Conservation (phyloP, 345 rosid species). For the Excoecaria cochinchinensis region DNA sequence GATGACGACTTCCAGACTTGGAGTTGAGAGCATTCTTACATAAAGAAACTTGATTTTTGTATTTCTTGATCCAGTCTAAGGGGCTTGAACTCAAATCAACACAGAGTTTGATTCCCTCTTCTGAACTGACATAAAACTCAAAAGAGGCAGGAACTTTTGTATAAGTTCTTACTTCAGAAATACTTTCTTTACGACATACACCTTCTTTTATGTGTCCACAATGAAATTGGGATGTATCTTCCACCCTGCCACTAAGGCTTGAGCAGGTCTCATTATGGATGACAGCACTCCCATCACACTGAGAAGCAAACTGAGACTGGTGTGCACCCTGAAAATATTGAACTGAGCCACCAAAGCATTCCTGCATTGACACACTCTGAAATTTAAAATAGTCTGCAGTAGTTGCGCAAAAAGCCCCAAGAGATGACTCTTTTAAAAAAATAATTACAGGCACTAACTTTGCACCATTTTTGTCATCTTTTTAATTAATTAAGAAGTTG, state of each 20-base stretch:
- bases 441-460: not conserved
- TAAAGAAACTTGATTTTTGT: slow-evolving; percentile 52
- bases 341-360: slow-evolving; percentile 29
- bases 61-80: slow-evolving; percentile 64
- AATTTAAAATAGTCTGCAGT: not conserved
- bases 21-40: slow-evolving; percentile 38
- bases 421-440: not conserved
- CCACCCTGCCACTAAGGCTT: slow-evolving; percentile 26
- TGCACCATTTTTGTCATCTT: not conserved
- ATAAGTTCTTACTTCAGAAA: slow-evolving; percentile 19
- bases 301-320: slow-evolving; percentile 29
- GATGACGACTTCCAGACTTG: slow-evolving; percentile 41
- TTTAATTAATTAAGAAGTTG: not conserved
- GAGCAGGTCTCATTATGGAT: slow-evolving; percentile 24
- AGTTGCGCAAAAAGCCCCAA: not conserved
- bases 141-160: slow-evolving; percentile 45
- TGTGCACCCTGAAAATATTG: slow-evolving; percentile 21
- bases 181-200: slow-evolving; percentile 33
- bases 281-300: slow-evolving; percentile 23
- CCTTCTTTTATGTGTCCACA: slow-evolving; percentile 27
- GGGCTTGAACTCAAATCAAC: slow-evolving; percentile 71
- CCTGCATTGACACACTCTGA: slow-evolving; percentile 33
- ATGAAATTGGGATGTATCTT: slow-evolving; percentile 27
- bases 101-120: slow-evolving; percentile 70
- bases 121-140: slow-evolving; percentile 68